Evolutionary conservation across 2,329 filamentous ascomycete species (phyloP), one percentile per base, ranked within the genome.

Genomic region (Lasiodiplodia citricola): DNA sequence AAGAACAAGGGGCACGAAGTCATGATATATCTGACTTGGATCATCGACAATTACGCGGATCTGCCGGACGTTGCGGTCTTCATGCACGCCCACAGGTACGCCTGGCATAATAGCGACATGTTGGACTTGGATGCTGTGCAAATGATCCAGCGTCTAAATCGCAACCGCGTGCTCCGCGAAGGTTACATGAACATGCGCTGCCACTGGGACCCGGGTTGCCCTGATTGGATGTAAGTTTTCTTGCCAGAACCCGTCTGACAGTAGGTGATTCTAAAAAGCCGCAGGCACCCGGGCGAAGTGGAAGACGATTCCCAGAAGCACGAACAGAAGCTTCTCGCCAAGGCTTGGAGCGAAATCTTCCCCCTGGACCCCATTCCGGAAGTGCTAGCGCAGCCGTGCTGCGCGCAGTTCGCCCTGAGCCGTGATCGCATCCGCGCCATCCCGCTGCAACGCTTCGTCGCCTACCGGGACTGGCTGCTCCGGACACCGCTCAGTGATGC

Each of bases 1-100:
- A 81, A 83, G 68, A 87, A 87, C 73, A 88, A 88, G 75, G 88
- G 88, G 41, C 86, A 88, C 73, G 88, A 91, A 77, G 87, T 86
- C 41, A 86, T 88, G 79, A 84, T 88, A 8, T 90, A 90, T 74
- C 81, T 89, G 47, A 86, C 83, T 50, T 90, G 88, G 76, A 84
- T 90, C 73, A 84, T 88, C 73, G 87, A 89, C 74, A 83, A 86
- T 75, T 90, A 91, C 78, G 83, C 90, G 70, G 73, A 81, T 3
- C 82, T 91, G 4, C 84, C 87, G 2, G 87, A 88, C 66, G 82
- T 89, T 70, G 81, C 82, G 38, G 84, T 90, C 71, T 89, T 91
- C 78, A 85, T 88, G 76, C 88, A 91, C 74, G 83, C 86, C 23
- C 86, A 90, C 71, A 85, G 87, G 54, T 79, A 79, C 38, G 81